phyloP scores from a whole-genome alignment of 768 basidiomycete genomes.

The Paxillus rubicundulus region DNA sequence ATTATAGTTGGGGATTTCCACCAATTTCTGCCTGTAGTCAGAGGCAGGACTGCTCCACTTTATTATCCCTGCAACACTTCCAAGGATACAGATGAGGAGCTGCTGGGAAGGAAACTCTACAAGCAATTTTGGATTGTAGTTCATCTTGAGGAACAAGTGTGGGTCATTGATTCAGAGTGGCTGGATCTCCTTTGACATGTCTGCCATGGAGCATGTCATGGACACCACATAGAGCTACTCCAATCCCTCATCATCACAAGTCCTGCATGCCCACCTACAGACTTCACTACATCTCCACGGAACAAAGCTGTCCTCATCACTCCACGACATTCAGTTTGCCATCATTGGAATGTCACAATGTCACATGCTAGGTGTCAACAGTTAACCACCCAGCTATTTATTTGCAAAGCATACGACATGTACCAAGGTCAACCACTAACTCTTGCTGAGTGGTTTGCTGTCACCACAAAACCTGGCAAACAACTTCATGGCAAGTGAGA shows the following conservation, averaged over 20 bases:
- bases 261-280: too few relatives aligned
- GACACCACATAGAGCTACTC: too few relatives aligned
- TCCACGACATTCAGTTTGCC: too few relatives aligned
- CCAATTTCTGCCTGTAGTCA: constrained; percentile 1
- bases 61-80: too few relatives aligned
- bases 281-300: too few relatives aligned
- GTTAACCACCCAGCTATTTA: constrained; percentile 22
- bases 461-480: background rate
- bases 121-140: constrained; percentile 19
- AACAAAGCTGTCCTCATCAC: too few relatives aligned
- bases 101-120: constrained; percentile 25
- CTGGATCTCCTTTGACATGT: too few relatives aligned
- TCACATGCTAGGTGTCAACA: constrained; percentile 24
- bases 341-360: too few relatives aligned
- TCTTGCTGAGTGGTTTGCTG: constrained; percentile 12
- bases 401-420: constrained; percentile 31
- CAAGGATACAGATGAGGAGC: background rate
- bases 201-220: too few relatives aligned
- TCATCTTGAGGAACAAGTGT: too few relatives aligned
- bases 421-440: constrained; percentile 1
- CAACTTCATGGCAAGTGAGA: background rate
- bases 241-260: too few relatives aligned
- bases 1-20: constrained; percentile 1
- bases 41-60: background rate
- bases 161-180: too few relatives aligned